These are phyloP conservation scores for Zygosaccharomyces bailii DNA, from an alignment of 805 yeast genomes.

Conservation along the genomic window DNA sequence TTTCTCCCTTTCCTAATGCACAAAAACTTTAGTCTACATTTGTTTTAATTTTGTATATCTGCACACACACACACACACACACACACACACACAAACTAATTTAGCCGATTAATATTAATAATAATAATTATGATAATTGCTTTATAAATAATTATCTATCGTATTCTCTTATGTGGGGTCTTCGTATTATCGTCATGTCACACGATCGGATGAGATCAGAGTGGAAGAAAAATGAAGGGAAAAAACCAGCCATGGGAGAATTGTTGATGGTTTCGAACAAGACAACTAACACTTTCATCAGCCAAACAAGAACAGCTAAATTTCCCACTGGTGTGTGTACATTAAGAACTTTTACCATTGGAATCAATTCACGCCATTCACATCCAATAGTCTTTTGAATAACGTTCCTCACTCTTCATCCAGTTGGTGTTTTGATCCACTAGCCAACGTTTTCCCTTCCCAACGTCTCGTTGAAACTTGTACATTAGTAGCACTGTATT, in stretches of 20 bases:
- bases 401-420: background rate
- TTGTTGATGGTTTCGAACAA: background rate
- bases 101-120: slow-evolving; percentile 9
- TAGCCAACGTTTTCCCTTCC: slow-evolving; percentile 1
- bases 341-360: background rate
- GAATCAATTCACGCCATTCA: background rate
- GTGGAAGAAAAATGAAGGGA: background rate
- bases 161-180: too few relatives aligned
- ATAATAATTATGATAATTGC: slow-evolving; percentile 3
- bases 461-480: slow-evolving; percentile 11
- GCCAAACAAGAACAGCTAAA: background rate
- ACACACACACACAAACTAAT: slow-evolving; percentile 14
- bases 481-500: slow-evolving; percentile 13
- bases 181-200: background rate
- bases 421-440: slow-evolving; percentile 1
- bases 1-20: slow-evolving; percentile 18
- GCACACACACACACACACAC: slow-evolving; percentile 19
- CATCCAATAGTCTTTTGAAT: background rate
- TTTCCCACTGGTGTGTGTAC: background rate
- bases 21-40: slow-evolving; percentile 14
- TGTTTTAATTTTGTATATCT: slow-evolving; percentile 16
- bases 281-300: background rate
- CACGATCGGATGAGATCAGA: background rate
- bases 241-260: background rate
- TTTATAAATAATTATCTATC: too few relatives aligned